A percentile compares a stretch with the other conserved stretches of the same genome.
phyloP scores from a whole-genome alignment of 1,139 yeast genomes.

The Hanseniaspora sp. region DNA sequence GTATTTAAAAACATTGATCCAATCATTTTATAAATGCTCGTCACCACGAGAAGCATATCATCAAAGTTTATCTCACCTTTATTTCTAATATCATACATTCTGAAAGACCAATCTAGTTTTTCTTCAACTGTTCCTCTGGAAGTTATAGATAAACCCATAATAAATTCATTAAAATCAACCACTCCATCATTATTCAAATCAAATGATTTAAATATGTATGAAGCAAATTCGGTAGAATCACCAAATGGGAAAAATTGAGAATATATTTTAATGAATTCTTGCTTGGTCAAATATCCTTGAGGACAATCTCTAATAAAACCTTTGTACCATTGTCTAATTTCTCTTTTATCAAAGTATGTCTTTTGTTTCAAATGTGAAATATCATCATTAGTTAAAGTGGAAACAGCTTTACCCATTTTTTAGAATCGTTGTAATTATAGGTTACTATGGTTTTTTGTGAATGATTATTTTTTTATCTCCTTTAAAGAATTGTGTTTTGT shows the following conservation, averaged over 20 bases:
- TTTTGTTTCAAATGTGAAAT: constrained; percentile 69
- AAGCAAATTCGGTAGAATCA: constrained; percentile 85
- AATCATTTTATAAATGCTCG: constrained; percentile 86
- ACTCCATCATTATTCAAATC: constrained; percentile 73
- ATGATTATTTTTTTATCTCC: too few species aligned
- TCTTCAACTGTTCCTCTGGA: constrained; percentile 83
- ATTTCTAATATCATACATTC: constrained; percentile 69
- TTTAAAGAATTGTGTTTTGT: too few species aligned
- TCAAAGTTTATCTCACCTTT: constrained; percentile 64
- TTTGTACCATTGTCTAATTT: constrained; percentile 95
- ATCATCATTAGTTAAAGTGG: constrained; percentile 86
- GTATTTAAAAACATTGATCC: constrained; percentile 73
- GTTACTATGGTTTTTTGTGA: too few species aligned
- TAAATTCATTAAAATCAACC: constrained; percentile 87
- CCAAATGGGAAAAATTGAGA: constrained; percentile 98
- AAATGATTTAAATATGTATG: constrained; percentile 76
- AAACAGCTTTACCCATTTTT: constrained; percentile 86
- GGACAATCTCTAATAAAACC: constrained; percentile 94
- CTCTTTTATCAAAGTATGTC: constrained; percentile 86
- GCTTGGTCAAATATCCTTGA: constrained; percentile 72
- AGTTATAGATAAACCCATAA: constrained; percentile 75
- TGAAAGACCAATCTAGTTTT: constrained; percentile 78
- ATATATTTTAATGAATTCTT: constrained; percentile 82
- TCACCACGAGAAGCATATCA: constrained; percentile 70
- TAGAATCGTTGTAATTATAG: too few species aligned